Percentiles rank a stretch among this genome's conserved stretches.
phyloP scores from a whole-genome alignment of 164 flowering plant genomes.

The Vitis labrusca region DNA sequence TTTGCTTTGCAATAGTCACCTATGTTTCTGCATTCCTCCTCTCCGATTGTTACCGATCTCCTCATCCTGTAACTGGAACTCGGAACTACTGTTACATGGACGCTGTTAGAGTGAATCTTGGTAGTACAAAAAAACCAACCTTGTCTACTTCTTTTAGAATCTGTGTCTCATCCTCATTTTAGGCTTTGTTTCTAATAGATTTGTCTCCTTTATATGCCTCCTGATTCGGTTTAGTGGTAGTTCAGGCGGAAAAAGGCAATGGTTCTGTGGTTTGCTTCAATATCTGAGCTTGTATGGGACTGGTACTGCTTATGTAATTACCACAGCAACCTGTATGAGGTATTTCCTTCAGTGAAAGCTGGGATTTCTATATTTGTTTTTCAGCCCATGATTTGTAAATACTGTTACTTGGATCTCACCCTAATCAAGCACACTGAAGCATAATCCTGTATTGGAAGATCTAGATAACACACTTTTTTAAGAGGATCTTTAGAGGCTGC shows the following conservation, averaged over 20 bases:
- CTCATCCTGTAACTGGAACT: slow-evolving; percentile 40
- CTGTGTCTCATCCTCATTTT: not conserved
- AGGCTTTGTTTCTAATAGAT: not conserved
- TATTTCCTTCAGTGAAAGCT: slow-evolving; percentile 3
- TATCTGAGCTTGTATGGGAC: slow-evolving; percentile 43
- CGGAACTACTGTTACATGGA: slow-evolving; percentile 49
- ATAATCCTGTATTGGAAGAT: too few species aligned
- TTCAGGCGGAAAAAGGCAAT: slow-evolving; percentile 30
- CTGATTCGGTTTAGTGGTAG: slow-evolving; percentile 9
- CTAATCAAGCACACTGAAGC: too few species aligned
- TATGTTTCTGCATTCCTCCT: slow-evolving; percentile 38
- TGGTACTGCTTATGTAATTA: slow-evolving; percentile 52
- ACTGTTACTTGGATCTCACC: too few species aligned
- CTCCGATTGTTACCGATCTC: slow-evolving; percentile 44
- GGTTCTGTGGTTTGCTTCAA: slow-evolving; percentile 47
- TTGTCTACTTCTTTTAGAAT: not conserved
- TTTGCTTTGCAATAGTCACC: slow-evolving; percentile 40
- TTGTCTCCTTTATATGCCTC: not conserved
- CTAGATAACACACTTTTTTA: too few species aligned
- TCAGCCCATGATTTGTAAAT: not conserved
- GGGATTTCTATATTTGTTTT: not conserved
- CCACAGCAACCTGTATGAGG: slow-evolving; percentile 61
- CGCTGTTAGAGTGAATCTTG: slow-evolving; percentile 42
- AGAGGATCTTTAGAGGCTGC: too few species aligned
- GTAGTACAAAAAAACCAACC: slow-evolving; percentile 15